Base-by-base conservation (phyloP, 176 grass and related monocot species). In the Rhipidocladum racemiflorum region DNA sequence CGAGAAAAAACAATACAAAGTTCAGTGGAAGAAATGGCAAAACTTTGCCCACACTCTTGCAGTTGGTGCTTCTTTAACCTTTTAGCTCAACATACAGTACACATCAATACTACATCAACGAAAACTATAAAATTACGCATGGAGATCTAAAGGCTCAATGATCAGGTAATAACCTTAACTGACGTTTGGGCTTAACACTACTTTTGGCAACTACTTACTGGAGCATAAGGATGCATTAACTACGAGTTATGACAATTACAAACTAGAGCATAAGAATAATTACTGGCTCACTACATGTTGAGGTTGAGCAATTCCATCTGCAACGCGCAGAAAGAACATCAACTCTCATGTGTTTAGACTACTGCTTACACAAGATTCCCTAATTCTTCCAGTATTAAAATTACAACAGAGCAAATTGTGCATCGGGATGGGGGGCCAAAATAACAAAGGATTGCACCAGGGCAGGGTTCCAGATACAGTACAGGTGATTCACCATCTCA, bases 321-420 rank as follows among this genome's bases (percentile, higher is more conserved):
- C 50, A 61, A 7, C 32, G 48, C 73, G 17, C 74, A 25, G 68
- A 18, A 7, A 1, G 35, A 8, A 49, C 63, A 85, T 44, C 68
- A 51, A 64, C 57, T 61, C 64, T 38, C 24, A 43, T 20, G 69
- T 27, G 61, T 46, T 57, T 65, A 30, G 25, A 29, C 70, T 80
- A 34, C 29, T 45, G 68, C 46, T 86, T 74, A 79, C 61, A 86
- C 67, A 59, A 25, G 34, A 56, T n/a, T 50, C 43, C 11, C 45
- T 61, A 72, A 61, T 7, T 30, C 4, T 65, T 16, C 35, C 25
- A 7, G 23, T 55, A 46, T 16, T 66, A 40, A 20, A 66, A 64
- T 44, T 80, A 65, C 76, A 80, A 59, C 48, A 65, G 2, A 34
- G 7, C 68, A 45, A 73, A 81, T 80, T 63, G 11, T 65, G 45